A percentile compares a stretch with the other conserved stretches of the same genome.
Evolutionary conservation across 2,329 filamentous ascomycete genomes (phyloP).

Genomic region (Calycina herbarum): DNA sequence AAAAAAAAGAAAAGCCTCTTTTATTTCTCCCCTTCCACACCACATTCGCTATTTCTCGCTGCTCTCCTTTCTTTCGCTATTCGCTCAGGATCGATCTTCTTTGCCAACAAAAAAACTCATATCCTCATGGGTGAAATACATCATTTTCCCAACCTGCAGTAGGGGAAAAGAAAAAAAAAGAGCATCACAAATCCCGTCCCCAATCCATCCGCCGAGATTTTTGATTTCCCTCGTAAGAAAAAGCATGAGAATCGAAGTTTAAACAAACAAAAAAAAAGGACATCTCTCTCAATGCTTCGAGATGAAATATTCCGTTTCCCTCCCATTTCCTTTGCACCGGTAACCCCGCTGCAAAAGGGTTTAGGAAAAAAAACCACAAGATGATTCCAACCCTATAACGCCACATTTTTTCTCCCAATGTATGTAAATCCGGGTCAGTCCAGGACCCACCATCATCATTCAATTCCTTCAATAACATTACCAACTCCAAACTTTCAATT

Average conservation of each 20-base stretch:
- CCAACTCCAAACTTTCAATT: slow-evolving; percentile 23
- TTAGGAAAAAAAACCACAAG: slow-evolving; percentile 5
- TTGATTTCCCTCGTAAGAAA: neutral
- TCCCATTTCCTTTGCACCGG: neutral
- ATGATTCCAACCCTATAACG: slow-evolving; percentile 12
- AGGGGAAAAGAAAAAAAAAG: neutral
- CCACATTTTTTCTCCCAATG: slow-evolving; percentile 10
- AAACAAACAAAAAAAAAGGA: neutral
- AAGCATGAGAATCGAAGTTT: neutral
- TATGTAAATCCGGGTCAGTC: neutral
- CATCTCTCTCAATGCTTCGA: neutral
- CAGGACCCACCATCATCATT: slow-evolving; percentile 5
- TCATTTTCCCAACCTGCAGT: neutral
- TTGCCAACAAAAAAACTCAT: slow-evolving; percentile 3
- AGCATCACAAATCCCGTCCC: neutral
- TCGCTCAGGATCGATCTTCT: too few relatives aligned
- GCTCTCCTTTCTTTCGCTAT: too few relatives aligned
- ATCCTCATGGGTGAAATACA: slow-evolving; percentile 12
- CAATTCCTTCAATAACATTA: slow-evolving; percentile 13
- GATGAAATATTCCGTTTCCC: neutral
- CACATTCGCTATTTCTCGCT: too few relatives aligned
- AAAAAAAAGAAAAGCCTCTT: too few relatives aligned
- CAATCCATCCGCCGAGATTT: neutral
- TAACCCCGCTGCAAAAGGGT: neutral
- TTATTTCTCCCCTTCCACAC: too few relatives aligned